Conservation (phyloP, 331 rosid species). For the Phaseolus coccineus region DNA sequence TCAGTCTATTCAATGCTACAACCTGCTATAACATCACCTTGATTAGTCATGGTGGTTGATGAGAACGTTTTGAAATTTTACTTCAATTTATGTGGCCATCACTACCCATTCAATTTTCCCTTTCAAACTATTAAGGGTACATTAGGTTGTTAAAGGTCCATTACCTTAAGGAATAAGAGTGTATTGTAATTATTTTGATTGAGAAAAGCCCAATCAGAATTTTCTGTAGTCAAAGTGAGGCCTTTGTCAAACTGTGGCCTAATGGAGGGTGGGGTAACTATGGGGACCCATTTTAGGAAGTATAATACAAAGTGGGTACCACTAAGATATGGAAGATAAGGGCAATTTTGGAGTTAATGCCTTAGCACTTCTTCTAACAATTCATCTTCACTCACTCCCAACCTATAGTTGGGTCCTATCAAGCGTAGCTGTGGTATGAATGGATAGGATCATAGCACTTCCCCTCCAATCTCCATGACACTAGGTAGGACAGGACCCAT, state of each 20-base stretch:
- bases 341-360: conserved; percentile 59
- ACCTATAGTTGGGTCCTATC: conserved; percentile 40
- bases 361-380: conserved; percentile 17
- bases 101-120: conserved; percentile 17
- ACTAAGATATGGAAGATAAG: conserved; percentile 55
- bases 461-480: conserved; percentile 26
- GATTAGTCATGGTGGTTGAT: conserved; percentile 46
- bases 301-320: conserved; percentile 58
- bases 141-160: conserved; percentile 39
- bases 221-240: conserved; percentile 53
- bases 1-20: conserved; percentile 55
- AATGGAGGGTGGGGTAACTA: conserved; percentile 42
- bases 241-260: conserved; percentile 54
- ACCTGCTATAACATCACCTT: conserved; percentile 45
- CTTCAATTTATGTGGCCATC: conserved; percentile 54
- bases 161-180: conserved; percentile 19
- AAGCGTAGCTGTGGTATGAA: conserved; percentile 50
- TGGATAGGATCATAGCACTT: conserved; percentile 36
- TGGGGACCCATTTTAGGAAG: conserved; percentile 55
- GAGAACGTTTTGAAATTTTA: conserved; percentile 44
- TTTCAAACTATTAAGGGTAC: conserved; percentile 36
- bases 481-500: conserved; percentile 39
- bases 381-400: conserved; percentile 14
- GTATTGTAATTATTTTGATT: conserved; percentile 33
- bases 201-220: conserved; percentile 4